phyloP scores from a whole-genome alignment of 108 stramenopile genomes.

The Conticribra guillardii region DNA sequence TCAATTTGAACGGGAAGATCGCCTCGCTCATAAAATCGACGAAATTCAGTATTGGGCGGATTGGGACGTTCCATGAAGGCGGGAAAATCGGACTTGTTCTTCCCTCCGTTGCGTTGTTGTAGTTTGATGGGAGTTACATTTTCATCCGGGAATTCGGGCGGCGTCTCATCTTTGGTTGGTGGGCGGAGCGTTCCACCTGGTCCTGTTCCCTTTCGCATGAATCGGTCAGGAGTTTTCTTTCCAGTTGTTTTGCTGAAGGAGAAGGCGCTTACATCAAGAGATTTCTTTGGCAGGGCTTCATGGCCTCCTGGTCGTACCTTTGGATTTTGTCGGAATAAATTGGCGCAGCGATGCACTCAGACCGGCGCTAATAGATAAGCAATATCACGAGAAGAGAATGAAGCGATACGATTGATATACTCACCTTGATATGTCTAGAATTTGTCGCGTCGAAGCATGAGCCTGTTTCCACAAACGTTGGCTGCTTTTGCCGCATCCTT shows the following conservation, averaged over 20 bases:
- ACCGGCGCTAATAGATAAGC: no score
- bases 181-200: conserved; percentile 62
- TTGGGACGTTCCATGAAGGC: conserved; percentile 83
- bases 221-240: conserved; percentile 53
- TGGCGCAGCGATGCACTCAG: no score
- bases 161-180: conserved; percentile 30
- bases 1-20: conserved; percentile 88
- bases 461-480: conserved; percentile 53
- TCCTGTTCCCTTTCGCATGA: conserved; percentile 69
- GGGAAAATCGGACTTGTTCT: conserved; percentile 53
- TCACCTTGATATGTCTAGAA: conserved; percentile 41
- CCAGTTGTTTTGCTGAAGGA: conserved; percentile 62
- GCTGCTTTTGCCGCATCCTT: conserved; percentile 36
- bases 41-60: conserved; percentile 89
- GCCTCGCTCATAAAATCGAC: conserved; percentile 86
- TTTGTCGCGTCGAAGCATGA: conserved; percentile 61
- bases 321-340: not conserved
- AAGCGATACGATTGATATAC: not conserved
- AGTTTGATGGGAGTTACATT: conserved; percentile 48
- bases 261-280: conserved; percentile 71
- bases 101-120: not conserved
- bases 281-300: conserved; percentile 61
- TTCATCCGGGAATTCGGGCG: conserved; percentile 47
- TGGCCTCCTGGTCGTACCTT: conserved; percentile 77
- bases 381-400: no score